Conservation (phyloP, 164 flowering plant genomes). For the Echeveria elegans region DNA sequence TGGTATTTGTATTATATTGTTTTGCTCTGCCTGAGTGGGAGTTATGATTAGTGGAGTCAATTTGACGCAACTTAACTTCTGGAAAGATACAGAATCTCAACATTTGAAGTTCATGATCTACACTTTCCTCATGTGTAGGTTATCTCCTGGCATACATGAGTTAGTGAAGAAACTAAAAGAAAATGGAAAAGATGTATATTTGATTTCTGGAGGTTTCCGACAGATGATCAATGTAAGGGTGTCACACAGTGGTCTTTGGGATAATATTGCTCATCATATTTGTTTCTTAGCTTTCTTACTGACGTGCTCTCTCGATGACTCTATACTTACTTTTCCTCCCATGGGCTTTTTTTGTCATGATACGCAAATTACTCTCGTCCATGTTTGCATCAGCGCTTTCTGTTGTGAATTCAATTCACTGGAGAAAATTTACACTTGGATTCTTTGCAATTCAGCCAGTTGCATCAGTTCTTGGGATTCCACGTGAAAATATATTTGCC, state of each 20-base stretch:
- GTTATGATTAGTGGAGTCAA: too few relatives aligned
- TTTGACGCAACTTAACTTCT: too few relatives aligned
- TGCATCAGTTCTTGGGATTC: slow-evolving; percentile 77
- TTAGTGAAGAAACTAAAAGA: slow-evolving; percentile 69
- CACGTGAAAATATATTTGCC: slow-evolving; percentile 72
- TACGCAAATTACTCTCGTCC: not conserved
- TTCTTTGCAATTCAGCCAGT: slow-evolving; percentile 57
- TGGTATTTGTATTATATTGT: not conserved
- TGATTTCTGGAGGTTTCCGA: slow-evolving; percentile 95
- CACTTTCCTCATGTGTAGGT: slow-evolving; percentile 30
- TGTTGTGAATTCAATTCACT: not conserved
- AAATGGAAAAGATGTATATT: slow-evolving; percentile 46
- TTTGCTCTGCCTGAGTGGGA: not conserved
- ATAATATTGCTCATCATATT: not conserved
- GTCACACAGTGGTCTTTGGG: not conserved
- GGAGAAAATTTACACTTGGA: slow-evolving; percentile 5
- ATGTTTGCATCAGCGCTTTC: not conserved
- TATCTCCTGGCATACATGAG: slow-evolving; percentile 83
- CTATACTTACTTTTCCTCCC: not conserved
- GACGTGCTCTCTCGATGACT: not conserved
- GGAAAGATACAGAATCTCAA: not conserved
- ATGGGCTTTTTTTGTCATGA: not conserved
- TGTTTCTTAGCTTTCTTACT: not conserved
- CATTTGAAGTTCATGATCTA: not conserved
- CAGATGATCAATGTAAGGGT: slow-evolving; percentile 88